Evolutionary conservation across 2,329 filamentous ascomycete genomes (phyloP), one percentile per base, ranked within the genome.

Genomic region (Calonectria hongkongensis): DNA sequence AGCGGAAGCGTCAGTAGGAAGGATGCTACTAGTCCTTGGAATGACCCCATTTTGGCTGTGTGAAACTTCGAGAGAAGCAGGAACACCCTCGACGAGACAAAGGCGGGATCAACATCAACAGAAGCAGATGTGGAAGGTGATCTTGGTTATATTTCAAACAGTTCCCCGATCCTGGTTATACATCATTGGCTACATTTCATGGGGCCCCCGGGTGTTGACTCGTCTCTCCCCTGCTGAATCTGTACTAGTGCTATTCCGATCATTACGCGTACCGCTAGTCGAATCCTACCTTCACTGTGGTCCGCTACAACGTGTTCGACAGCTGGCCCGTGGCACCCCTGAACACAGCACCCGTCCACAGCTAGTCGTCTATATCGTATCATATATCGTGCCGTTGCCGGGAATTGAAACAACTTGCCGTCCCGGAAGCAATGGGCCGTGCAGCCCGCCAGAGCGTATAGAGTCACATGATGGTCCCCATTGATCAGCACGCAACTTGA

Each of bases 261-360:
- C n/a, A 25, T 58, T 58, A 58, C 51, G 51, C 51, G 51, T 33
- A 58, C 51, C n/a, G 51, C 51, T 36, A 39, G 33, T 58, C n/a
- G n/a, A 58, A 58, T 58, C n/a, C 51, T 39, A 21, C 51, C 36
- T 16, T 39, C 25, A 58, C 15, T 58, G 51, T 58, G 51, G 51
- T 39, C 15, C 51, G 5, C 51, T 25, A 21, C 51, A 30, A 56
- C 50, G 28, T 58, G 51, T 39, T 25, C 9, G 18, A 36, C 51
- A 58, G 16, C 12, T 18, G 51, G 51, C 8, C 51, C 30, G 21
- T 39, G 30, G 30, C 51, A 36, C 51, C 30, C 30, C 21, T 58
- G 51, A 12, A 9, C n/a, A 13, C 12, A 4, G 4, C 51, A 39
- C 12, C 30, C 5, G 10, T 58, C 30, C n/a, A 30, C 51, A 33